A percentile compares a stretch with the other conserved stretches of the same genome.
phyloP scores from a whole-genome alignment of 805 yeast genomes.

The Kurtzmaniella fragi region DNA sequence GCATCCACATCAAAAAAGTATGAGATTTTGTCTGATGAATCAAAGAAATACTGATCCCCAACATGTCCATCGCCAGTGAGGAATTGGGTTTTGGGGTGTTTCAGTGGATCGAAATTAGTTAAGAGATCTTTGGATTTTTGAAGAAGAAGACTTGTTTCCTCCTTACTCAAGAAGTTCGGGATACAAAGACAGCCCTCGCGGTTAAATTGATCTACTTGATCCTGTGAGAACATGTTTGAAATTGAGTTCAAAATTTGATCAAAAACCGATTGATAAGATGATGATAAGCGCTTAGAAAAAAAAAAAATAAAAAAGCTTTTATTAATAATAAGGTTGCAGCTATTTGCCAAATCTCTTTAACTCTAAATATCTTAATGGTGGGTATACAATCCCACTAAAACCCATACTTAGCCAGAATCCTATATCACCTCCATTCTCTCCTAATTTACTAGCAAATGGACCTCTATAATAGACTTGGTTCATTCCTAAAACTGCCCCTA shows the following conservation, averaged over 20 bases:
- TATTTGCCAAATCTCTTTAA: conserved; percentile 22
- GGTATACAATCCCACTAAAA: conserved; percentile 27
- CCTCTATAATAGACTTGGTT: conserved; percentile 35
- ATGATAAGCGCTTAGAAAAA: no score
- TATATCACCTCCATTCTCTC: conserved; percentile 30
- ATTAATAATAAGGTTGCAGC: no score
- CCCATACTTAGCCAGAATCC: conserved; percentile 35
- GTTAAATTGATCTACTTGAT: conserved; percentile 47
- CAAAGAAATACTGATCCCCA: conserved; percentile 68
- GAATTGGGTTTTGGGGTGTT: conserved; percentile 69
- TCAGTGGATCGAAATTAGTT: conserved; percentile 42
- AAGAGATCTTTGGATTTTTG: conserved; percentile 42
- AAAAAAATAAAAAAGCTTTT: no score
- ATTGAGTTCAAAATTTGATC: no score
- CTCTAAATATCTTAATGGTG: conserved; percentile 26
- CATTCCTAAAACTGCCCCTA: conserved; percentile 39
- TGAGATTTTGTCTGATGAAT: conserved; percentile 62
- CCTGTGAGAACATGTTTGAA: conserved; percentile 28
- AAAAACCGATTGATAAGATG: no score
- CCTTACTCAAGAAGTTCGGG: conserved; percentile 45
- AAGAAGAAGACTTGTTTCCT: conserved; percentile 37
- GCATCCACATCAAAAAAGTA: conserved; percentile 74
- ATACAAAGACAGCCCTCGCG: conserved; percentile 60
- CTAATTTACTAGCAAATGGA: conserved; percentile 28
- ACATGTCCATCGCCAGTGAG: conserved; percentile 60